Conservation (phyloP, 2,329 filamentous ascomycete genomes). For the Calonectria multiphialidica region DNA sequence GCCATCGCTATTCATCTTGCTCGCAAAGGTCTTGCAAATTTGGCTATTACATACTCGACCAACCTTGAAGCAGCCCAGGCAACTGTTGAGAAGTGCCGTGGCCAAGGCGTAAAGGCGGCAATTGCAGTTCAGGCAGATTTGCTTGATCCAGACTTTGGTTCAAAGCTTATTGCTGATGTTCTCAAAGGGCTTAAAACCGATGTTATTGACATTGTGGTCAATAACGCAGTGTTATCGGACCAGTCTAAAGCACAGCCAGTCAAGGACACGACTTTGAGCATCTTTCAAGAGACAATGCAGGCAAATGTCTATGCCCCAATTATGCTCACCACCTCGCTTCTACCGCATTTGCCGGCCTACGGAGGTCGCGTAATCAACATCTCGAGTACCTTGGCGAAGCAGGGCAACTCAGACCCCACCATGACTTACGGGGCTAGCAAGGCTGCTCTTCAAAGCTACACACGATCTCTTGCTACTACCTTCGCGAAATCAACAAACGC, state of each 20-base stretch:
- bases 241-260: background rate
- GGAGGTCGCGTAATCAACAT: constrained; percentile 8
- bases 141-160: background rate
- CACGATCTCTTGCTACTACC: background rate
- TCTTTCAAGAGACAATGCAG: background rate
- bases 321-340: background rate
- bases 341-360: background rate
- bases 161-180: background rate
- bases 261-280: background rate
- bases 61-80: background rate
- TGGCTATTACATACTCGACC: constrained; percentile 18
- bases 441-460: background rate
- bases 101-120: background rate
- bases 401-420: background rate
- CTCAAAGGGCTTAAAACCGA: background rate
- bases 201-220: constrained; percentile 6
- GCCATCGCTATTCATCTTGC: constrained; percentile 19
- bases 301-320: background rate
- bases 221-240: background rate
- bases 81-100: background rate
- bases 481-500: background rate
- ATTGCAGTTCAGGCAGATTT: background rate
- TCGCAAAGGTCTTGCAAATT: constrained; percentile 12
- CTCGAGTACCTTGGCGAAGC: background rate
- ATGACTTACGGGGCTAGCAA: background rate